These are phyloP conservation scores for Dothiorella sarmentorum DNA, from an alignment of 2,329 filamentous ascomycete genomes.

Conservation along the genomic window DNA sequence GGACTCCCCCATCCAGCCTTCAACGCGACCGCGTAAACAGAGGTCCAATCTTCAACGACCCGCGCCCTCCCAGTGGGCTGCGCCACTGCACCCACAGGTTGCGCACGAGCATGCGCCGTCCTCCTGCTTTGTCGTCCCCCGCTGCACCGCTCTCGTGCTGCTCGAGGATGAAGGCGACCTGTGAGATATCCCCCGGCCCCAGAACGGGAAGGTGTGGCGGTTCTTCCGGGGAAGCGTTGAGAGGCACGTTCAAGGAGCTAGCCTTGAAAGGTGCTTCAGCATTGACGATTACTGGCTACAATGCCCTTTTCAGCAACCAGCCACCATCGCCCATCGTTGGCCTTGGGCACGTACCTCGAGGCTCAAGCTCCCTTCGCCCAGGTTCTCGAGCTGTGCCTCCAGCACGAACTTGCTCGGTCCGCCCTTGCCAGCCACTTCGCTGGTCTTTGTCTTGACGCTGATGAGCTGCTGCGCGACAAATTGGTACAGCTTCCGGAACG, in stretches of 20 bases:
- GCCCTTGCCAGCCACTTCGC: conserved; percentile 52
- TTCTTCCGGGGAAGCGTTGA: conserved; percentile 31
- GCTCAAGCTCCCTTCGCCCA: conserved; percentile 76
- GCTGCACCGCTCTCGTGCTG: conserved; percentile 49
- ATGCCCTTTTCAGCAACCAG: background rate
- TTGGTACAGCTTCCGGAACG: conserved; percentile 93
- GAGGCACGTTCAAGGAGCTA: conserved; percentile 55
- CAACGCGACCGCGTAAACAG: conserved; percentile 54
- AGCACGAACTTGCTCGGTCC: conserved; percentile 62
- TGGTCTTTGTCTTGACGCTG: conserved; percentile 86
- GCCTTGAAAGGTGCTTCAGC: conserved; percentile 53
- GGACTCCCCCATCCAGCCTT: too few relatives aligned
- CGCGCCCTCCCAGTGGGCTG: conserved; percentile 82
- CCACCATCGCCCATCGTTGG: background rate
- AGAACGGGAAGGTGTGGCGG: conserved; percentile 44
- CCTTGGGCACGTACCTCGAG: conserved; percentile 57
- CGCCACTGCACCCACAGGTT: conserved; percentile 85
- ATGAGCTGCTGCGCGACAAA: conserved; percentile 90
- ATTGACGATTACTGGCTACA: conserved; percentile 46
- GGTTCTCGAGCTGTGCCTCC: conserved; percentile 94
- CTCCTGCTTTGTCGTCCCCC: conserved; percentile 38
- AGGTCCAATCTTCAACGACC: conserved; percentile 75
- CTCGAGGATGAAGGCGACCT: conserved; percentile 62
- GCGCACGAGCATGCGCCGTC: conserved; percentile 62
- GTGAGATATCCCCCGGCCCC: conserved; percentile 60